A percentile compares a stretch with the other conserved stretches of the same genome.
phyloP scores from a whole-genome alignment of 768 basidiomycete genomes.

The Vishniacozyma victoriae region DNA sequence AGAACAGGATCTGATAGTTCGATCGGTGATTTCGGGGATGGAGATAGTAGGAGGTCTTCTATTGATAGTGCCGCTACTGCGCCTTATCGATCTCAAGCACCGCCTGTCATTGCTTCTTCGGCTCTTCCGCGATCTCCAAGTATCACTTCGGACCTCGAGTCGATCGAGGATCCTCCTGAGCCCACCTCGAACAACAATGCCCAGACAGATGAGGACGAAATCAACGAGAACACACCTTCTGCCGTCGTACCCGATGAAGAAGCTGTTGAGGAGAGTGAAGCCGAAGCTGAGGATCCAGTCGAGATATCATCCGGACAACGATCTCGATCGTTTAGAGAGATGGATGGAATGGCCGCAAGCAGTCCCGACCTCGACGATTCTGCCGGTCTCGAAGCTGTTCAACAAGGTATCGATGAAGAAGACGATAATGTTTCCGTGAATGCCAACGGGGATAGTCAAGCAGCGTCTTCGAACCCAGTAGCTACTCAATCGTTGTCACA shows the following conservation, averaged over 20 bases:
- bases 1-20: constrained; percentile 20
- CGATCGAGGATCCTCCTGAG: too few relatives aligned
- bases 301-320: constrained; percentile 1
- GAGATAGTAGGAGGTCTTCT: not conserved
- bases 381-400: constrained; percentile 12
- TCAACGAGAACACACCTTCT: too few relatives aligned
- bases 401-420: constrained; percentile 18
- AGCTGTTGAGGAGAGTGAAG: too few relatives aligned
- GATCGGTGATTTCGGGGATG: constrained; percentile 19
- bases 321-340: constrained; percentile 10
- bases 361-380: constrained; percentile 8
- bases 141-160: too few relatives aligned
- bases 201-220: too few relatives aligned
- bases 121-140: too few relatives aligned
- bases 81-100: too few relatives aligned
- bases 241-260: too few relatives aligned
- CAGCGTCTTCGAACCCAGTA: not conserved
- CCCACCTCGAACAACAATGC: too few relatives aligned
- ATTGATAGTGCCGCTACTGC: too few relatives aligned
- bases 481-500: not conserved
- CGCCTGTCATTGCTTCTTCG: too few relatives aligned
- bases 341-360: constrained; percentile 7
- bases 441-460: constrained; percentile 3
- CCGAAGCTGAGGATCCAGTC: constrained; percentile 6
- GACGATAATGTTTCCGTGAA: constrained; percentile 11